These are phyloP conservation scores for Pseudogymnoascus sp. DNA, from an alignment of 2,329 filamentous ascomycete genomes.

Conservation along the genomic window DNA sequence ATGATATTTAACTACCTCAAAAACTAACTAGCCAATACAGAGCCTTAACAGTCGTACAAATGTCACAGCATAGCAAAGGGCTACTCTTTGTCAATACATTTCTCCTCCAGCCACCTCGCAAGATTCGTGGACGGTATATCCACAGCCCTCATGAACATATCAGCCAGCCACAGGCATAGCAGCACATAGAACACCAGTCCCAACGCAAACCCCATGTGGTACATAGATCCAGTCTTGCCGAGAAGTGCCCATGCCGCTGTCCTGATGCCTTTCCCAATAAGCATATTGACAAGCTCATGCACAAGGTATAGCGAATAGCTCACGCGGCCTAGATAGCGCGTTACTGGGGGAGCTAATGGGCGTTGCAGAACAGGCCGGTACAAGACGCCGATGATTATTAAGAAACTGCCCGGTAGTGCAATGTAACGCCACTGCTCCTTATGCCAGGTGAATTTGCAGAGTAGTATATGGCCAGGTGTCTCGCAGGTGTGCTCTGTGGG, in stretches of 20 bases:
- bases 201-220: background rate
- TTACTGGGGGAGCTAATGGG: background rate
- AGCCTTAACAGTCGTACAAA: too few relatives aligned
- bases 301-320: conserved; percentile 58
- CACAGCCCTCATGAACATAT: conserved; percentile 7
- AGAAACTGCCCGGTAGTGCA: background rate
- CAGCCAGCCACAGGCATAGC: background rate
- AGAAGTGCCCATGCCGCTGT: background rate
- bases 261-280: conserved; percentile 46
- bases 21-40: too few relatives aligned
- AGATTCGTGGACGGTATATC: conserved; percentile 2
- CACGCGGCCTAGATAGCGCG: conserved; percentile 53
- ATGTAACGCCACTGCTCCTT: background rate
- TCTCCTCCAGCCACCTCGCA: background rate
- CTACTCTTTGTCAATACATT: conserved; percentile 3
- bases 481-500: background rate
- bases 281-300: conserved; percentile 54
- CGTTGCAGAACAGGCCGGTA: background rate
- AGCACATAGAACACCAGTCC: background rate
- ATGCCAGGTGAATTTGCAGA: background rate
- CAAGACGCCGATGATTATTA: background rate
- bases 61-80: too few relatives aligned
- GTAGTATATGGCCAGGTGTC: background rate
- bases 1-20: too few relatives aligned
- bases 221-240: background rate